These are phyloP conservation scores for Malassezia psittaci DNA, from an alignment of 1,284 basidiomycete genomes.

Conservation along the genomic window DNA sequence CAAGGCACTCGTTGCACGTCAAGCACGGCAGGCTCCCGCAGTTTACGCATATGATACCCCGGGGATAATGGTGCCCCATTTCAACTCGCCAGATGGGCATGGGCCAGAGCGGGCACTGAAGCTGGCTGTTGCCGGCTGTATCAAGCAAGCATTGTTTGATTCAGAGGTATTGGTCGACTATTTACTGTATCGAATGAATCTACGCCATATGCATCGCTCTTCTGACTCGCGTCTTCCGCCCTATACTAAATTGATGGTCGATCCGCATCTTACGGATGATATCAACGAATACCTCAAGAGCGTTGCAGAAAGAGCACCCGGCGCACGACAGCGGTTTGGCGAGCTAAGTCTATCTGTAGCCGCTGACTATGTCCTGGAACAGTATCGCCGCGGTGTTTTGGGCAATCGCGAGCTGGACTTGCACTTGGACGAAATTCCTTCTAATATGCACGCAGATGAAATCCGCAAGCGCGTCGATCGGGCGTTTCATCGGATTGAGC, in stretches of 20 bases:
- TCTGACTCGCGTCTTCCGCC: slow-evolving; percentile 5
- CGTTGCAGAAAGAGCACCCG: slow-evolving; percentile 35
- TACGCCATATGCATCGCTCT: slow-evolving; percentile 51
- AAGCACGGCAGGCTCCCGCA: slow-evolving; percentile 66
- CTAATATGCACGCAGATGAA: not conserved
- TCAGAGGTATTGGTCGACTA: slow-evolving; percentile 73
- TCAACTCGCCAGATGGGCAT: slow-evolving; percentile 64
- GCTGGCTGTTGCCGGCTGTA: slow-evolving; percentile 73
- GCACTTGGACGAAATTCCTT: not conserved
- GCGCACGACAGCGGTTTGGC: slow-evolving; percentile 30
- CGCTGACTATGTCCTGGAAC: slow-evolving; percentile 35
- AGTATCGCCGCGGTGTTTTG: slow-evolving; percentile 35
- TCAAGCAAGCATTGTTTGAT: slow-evolving; percentile 86
- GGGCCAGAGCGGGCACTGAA: slow-evolving; percentile 87
- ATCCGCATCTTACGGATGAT: slow-evolving; percentile 28
- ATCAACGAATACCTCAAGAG: slow-evolving; percentile 21
- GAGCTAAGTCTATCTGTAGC: slow-evolving; percentile 28
- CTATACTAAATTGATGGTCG: slow-evolving; percentile 12
- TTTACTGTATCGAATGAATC: slow-evolving; percentile 74
- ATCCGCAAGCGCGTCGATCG: not conserved
- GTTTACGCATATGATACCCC: slow-evolving; percentile 94
- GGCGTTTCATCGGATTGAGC: not conserved
- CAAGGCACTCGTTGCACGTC: slow-evolving; percentile 52
- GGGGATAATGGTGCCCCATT: slow-evolving; percentile 90
- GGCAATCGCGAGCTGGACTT: slow-evolving; percentile 39